A percentile compares a stretch with the other conserved stretches of the same genome.
Evolutionary conservation across 2,329 filamentous ascomycete genomes (phyloP).

Genomic region (Metarhizium sp.): DNA sequence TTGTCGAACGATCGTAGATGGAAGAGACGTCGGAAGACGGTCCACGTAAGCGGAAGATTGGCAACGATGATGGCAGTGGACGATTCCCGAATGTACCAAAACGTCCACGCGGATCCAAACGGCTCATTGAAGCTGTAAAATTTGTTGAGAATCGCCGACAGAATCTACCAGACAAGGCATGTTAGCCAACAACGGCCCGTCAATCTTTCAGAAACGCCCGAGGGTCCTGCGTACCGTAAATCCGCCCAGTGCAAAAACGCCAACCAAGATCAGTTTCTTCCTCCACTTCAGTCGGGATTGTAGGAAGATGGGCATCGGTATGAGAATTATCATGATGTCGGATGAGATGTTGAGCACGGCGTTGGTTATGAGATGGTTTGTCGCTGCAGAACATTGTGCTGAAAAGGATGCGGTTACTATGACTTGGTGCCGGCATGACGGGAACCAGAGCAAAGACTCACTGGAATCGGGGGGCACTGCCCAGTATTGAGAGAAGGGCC

Average conservation of each 20-base stretch:
- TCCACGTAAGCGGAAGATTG: slow-evolving; percentile 35
- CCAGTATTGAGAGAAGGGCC: slow-evolving; percentile 48
- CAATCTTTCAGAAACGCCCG: not conserved
- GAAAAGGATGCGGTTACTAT: not conserved
- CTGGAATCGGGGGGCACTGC: slow-evolving; percentile 41
- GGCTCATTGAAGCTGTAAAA: slow-evolving; percentile 31
- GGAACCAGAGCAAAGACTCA: slow-evolving; percentile 13
- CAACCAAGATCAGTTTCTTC: slow-evolving; percentile 42
- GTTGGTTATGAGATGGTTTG: slow-evolving; percentile 49
- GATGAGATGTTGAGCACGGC: slow-evolving; percentile 50
- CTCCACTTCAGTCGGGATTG: slow-evolving; percentile 37
- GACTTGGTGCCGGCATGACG: not conserved
- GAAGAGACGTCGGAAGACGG: slow-evolving; percentile 28
- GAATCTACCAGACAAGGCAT: slow-evolving; percentile 26
- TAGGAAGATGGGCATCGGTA: slow-evolving; percentile 45
- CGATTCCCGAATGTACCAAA: slow-evolving; percentile 36
- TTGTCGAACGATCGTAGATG: slow-evolving; percentile 16
- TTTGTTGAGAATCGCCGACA: slow-evolving; percentile 38
- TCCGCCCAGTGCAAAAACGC: slow-evolving; percentile 34
- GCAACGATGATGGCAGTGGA: slow-evolving; percentile 34
- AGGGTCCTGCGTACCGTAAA: slow-evolving; percentile 31
- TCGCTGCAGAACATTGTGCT: slow-evolving; percentile 48
- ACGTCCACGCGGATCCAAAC: slow-evolving; percentile 28
- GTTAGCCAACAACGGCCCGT: not conserved
- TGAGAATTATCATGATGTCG: slow-evolving; percentile 48